These are phyloP conservation scores for Trametes sanguinea DNA, from an alignment of 768 basidiomycete genomes.

Conservation along the genomic window DNA sequence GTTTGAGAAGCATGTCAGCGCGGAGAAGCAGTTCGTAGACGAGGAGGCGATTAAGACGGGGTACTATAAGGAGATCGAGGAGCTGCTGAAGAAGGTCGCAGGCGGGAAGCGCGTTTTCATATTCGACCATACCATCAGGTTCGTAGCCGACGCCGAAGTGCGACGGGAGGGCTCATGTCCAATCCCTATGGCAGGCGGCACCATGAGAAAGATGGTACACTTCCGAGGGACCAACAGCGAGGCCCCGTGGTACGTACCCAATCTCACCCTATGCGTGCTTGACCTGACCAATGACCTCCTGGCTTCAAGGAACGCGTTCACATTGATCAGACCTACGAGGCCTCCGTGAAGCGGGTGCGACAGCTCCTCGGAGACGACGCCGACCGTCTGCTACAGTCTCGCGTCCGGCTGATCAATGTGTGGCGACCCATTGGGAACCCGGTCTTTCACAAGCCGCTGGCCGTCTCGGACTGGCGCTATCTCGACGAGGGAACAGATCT, in stretches of 20 bases:
- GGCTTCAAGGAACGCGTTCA: slow-evolving; percentile 40
- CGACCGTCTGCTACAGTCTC: slow-evolving; percentile 41
- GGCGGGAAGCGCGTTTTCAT: slow-evolving; percentile 44
- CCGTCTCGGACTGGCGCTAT: slow-evolving; percentile 42
- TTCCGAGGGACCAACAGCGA: slow-evolving; percentile 15
- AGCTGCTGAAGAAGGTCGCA: slow-evolving; percentile 41
- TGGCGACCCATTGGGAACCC: slow-evolving; percentile 47
- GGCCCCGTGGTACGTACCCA: slow-evolving; percentile 38
- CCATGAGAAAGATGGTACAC: slow-evolving; percentile 19
- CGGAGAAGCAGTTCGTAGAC: slow-evolving; percentile 43
- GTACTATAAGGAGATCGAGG: slow-evolving; percentile 47
- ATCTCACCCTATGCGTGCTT: too few relatives aligned
- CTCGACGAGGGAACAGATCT: slow-evolving; percentile 41
- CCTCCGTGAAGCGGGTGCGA: slow-evolving; percentile 40
- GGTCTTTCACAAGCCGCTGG: slow-evolving; percentile 44
- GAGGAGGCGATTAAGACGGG: slow-evolving; percentile 39
- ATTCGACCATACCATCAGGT: slow-evolving; percentile 49
- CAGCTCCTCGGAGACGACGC: slow-evolving; percentile 44
- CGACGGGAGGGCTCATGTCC: too few relatives aligned
- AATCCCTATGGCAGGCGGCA: slow-evolving; percentile 2
- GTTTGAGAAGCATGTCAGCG: slow-evolving; percentile 36
- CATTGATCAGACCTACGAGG: slow-evolving; percentile 46
- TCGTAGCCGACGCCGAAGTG: slow-evolving; percentile 5
- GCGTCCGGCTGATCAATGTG: slow-evolving; percentile 48
- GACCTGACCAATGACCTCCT: slow-evolving; percentile 3